These are phyloP conservation scores for Termitomyces sp. DNA, from an alignment of 1,284 basidiomycete species.

Conservation along the genomic window DNA sequence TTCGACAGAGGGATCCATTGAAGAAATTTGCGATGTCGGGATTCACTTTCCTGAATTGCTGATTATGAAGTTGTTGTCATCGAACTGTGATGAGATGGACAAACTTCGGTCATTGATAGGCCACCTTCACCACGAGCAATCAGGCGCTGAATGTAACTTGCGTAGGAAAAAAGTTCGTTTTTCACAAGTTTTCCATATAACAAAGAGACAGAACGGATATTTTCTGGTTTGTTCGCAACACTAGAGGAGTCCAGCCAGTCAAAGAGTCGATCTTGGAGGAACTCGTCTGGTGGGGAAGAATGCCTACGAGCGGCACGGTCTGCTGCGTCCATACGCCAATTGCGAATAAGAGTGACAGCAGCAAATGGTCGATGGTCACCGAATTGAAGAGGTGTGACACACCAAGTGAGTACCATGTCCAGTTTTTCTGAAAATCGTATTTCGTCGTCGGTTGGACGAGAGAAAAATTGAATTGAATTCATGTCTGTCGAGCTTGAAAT, in stretches of 20 bases:
- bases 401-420: constrained; percentile 82
- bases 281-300: constrained; percentile 47
- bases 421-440: constrained; percentile 63
- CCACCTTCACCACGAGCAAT: constrained; percentile 76
- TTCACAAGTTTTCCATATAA: constrained; percentile 80
- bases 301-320: constrained; percentile 58
- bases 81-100: constrained; percentile 10
- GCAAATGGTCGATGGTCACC: constrained; percentile 84
- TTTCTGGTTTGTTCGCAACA: constrained; percentile 53
- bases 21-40: constrained; percentile 65
- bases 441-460: constrained; percentile 36
- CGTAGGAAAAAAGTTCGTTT: constrained; percentile 75
- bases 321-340: constrained; percentile 62
- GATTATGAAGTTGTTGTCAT: background rate
- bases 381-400: constrained; percentile 78
- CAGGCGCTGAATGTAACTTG: constrained; percentile 80
- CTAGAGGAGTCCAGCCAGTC: constrained; percentile 79
- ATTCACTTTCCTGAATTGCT: constrained; percentile 30
- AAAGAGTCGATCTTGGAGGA: constrained; percentile 71
- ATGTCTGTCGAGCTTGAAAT: constrained; percentile 71
- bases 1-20: constrained; percentile 64
- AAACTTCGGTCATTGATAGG: constrained; percentile 49
- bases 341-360: constrained; percentile 69
- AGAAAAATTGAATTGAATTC: constrained; percentile 58
- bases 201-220: constrained; percentile 60